phyloP scores from a whole-genome alignment of 805 yeast genomes.

The Kodamaea neixiangensis region DNA sequence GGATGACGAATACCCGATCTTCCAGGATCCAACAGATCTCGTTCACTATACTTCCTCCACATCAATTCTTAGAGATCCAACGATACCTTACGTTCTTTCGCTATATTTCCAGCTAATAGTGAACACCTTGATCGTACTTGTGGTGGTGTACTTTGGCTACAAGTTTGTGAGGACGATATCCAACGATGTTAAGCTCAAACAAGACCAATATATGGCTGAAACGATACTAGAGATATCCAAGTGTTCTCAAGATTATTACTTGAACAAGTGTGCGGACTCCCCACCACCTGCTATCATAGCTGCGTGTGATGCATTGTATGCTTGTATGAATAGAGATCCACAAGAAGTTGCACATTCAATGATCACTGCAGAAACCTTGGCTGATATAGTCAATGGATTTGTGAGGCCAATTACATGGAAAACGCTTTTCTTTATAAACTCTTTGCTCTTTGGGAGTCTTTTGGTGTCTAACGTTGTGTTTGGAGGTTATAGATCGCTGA shows the following conservation, averaged over 20 bases:
- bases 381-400: constrained; percentile 79
- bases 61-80: constrained; percentile 36
- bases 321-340: constrained; percentile 83
- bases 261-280: constrained; percentile 64
- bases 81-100: constrained; percentile 57
- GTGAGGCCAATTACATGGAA: constrained; percentile 71
- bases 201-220: constrained; percentile 62
- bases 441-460: constrained; percentile 53
- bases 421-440: constrained; percentile 51
- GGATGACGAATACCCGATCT: not conserved
- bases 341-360: constrained; percentile 63
- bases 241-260: constrained; percentile 68
- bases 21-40: not conserved
- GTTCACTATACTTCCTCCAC: not conserved
- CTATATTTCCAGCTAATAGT: constrained; percentile 64
- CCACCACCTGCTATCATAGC: constrained; percentile 76
- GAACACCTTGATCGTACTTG: constrained; percentile 53
- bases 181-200: constrained; percentile 69
- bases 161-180: constrained; percentile 56
- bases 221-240: constrained; percentile 61
- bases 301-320: constrained; percentile 72
- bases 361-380: constrained; percentile 79
- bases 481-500: constrained; percentile 29
- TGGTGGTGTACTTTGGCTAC: constrained; percentile 52
- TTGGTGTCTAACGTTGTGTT: constrained; percentile 53